These are phyloP conservation scores for Solanum hybrid DNA, from an alignment of 305 asterid genomes.

Conservation along the genomic window DNA sequence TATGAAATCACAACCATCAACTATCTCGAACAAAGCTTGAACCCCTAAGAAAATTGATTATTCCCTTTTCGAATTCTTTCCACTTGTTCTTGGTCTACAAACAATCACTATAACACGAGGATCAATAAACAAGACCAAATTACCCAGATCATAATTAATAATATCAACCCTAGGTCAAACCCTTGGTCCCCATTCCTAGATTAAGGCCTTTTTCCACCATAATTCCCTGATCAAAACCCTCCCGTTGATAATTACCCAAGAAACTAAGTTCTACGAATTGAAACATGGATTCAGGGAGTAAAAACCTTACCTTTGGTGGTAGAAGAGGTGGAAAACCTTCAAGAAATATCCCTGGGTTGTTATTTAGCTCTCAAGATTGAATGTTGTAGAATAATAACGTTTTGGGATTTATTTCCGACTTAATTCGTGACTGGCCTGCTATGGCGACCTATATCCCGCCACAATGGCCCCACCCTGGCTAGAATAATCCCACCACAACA, in stretches of 20 bases:
- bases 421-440: background rate
- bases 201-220: background rate
- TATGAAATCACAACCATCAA: background rate
- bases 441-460: background rate
- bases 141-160: background rate
- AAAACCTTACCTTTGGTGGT: background rate
- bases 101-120: background rate
- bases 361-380: background rate
- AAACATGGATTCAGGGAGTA: background rate
- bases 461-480: background rate
- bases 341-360: background rate
- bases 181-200: background rate
- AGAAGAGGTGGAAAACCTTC: background rate
- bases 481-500: rapidly evolving
- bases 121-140: background rate
- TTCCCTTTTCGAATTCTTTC: background rate
- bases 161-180: background rate
- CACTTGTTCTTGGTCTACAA: background rate
- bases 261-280: background rate
- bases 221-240: background rate
- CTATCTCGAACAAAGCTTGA: background rate
- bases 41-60: background rate
- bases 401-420: background rate
- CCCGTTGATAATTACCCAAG: background rate
- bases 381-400: too few relatives aligned